Evolutionary conservation across 305 asterid genomes (phyloP).

Genomic region (Fraxinus velutina): DNA sequence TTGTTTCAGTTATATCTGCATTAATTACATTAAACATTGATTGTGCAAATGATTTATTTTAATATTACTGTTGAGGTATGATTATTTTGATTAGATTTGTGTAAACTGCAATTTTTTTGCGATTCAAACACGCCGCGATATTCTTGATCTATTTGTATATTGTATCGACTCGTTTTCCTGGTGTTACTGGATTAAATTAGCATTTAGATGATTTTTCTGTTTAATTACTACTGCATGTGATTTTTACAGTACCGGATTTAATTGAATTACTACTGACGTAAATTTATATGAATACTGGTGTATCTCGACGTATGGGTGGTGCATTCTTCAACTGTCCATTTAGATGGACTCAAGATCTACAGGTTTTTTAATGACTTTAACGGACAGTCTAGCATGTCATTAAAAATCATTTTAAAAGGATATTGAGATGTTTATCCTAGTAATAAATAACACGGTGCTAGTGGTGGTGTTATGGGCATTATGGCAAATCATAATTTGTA

Average conservation of each 20-base stretch:
- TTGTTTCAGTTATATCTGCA: neutral
- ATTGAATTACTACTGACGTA: neutral
- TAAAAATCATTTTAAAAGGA: neutral
- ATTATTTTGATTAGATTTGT: conserved; percentile 16
- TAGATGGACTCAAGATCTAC: conserved; percentile 3
- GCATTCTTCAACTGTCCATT: conserved; percentile 7
- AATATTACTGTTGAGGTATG: conserved; percentile 12
- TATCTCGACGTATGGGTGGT: conserved; percentile 1
- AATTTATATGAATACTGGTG: neutral
- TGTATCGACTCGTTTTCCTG: conserved; percentile 2
- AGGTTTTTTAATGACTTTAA: neutral
- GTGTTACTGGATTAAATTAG: conserved; percentile 18
- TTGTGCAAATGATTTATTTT: neutral
- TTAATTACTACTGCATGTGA: neutral
- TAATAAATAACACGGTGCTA: neutral
- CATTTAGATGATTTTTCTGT: neutral
- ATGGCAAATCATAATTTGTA: conserved; percentile 1
- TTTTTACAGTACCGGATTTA: conserved; percentile 5
- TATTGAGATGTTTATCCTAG: neutral
- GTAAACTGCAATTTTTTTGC: neutral
- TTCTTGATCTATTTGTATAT: neutral
- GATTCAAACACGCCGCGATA: neutral
- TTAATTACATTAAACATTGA: neutral
- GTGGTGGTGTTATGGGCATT: neutral
- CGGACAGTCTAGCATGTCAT: neutral